phyloP scores from a whole-genome alignment of 768 basidiomycete species.

The Rhodotorula sphaerocarpa region DNA sequence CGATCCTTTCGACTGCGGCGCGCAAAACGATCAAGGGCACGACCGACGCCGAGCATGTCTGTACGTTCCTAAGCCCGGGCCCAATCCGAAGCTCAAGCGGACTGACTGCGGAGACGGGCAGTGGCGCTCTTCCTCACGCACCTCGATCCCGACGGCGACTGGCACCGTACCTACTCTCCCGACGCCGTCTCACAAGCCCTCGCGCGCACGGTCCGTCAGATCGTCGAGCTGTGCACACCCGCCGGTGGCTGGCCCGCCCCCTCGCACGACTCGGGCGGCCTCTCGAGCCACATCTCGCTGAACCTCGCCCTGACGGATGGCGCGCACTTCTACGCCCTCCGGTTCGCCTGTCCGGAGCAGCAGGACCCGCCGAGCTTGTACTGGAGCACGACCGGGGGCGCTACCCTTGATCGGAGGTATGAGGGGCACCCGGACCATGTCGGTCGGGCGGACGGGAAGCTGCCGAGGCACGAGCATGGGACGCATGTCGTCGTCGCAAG shows the following conservation, averaged over 20 bases:
- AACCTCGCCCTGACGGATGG: constrained; percentile 14
- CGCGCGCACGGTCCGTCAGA: neutral
- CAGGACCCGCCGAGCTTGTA: constrained; percentile 15
- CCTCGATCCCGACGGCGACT: neutral
- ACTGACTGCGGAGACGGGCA: neutral
- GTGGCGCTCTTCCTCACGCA: constrained; percentile 5
- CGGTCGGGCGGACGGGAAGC: neutral
- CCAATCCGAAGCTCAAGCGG: neutral
- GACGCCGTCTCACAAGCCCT: neutral
- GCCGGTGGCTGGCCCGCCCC: neutral
- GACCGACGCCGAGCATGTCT: neutral
- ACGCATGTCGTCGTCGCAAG: constrained; percentile 18
- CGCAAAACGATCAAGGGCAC: neutral
- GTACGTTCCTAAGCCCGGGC: neutral
- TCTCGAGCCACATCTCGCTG: neutral
- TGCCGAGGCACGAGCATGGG: neutral
- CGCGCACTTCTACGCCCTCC: neutral
- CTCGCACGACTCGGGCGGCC: no score
- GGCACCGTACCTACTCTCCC: neutral
- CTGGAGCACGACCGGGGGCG: neutral
- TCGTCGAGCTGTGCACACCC: neutral
- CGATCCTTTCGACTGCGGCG: neutral
- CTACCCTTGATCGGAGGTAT: constrained; percentile 6
- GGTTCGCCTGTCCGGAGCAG: neutral
- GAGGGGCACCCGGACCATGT: neutral